A percentile compares a stretch with the other conserved stretches of the same genome.
These are phyloP conservation scores for Talaromyces sp. DNA, from an alignment of 2,329 filamentous ascomycete genomes.

Conservation along the genomic window DNA sequence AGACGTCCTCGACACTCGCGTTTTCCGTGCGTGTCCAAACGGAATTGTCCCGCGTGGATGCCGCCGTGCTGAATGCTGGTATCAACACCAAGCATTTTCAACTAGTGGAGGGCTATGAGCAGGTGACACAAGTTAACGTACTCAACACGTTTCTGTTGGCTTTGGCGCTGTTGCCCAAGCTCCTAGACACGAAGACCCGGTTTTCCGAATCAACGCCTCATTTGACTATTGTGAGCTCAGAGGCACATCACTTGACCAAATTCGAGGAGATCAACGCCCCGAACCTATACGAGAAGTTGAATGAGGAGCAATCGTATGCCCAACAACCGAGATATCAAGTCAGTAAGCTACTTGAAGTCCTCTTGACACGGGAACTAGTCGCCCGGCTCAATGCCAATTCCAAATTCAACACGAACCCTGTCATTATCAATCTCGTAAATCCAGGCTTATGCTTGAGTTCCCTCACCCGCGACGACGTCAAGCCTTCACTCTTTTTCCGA, in stretches of 20 bases:
- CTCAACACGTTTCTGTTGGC: conserved; percentile 52
- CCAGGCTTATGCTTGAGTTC: background rate
- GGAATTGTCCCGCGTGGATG: background rate
- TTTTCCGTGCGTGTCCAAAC: conserved; percentile 1
- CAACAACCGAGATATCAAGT: conserved; percentile 38
- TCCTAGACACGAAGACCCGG: conserved; percentile 41
- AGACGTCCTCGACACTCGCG: background rate
- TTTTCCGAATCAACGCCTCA: conserved; percentile 32
- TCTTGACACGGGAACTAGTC: conserved; percentile 43
- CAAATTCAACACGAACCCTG: background rate
- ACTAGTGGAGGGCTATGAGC: conserved; percentile 47
- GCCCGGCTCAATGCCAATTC: conserved; percentile 16
- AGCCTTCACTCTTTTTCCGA: background rate
- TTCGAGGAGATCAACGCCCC: conserved; percentile 44
- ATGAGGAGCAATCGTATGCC: conserved; percentile 19
- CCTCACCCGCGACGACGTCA: background rate
- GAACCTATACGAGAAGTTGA: conserved; percentile 38
- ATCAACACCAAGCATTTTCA: background rate
- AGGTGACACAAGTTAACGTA: conserved; percentile 52
- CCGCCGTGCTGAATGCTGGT: conserved; percentile 1
- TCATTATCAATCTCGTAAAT: conserved; percentile 8
- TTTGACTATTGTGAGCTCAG: conserved; percentile 18
- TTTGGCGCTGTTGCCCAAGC: conserved; percentile 50
- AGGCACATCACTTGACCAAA: conserved; percentile 36
- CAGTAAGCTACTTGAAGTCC: conserved; percentile 50